phyloP scores from a whole-genome alignment of 1,284 basidiomycete genomes.

The Agaricales sp. region DNA sequence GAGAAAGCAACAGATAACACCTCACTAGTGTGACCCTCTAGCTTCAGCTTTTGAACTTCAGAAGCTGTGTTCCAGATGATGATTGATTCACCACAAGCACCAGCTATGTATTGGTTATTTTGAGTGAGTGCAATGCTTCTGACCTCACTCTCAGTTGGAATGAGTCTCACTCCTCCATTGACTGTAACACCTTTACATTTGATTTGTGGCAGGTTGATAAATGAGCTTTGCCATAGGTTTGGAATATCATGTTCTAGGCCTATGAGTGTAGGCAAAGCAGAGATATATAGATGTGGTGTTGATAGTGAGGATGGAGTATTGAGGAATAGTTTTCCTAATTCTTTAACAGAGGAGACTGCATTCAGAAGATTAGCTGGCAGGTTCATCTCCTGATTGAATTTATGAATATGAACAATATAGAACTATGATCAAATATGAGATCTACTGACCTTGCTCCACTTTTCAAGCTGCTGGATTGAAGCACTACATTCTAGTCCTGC shows the following conservation, averaged over 20 bases:
- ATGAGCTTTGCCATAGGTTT: neutral
- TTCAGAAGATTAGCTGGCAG: neutral
- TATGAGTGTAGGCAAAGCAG: neutral
- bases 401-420: too few species aligned
- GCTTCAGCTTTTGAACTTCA: neutral
- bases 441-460: neutral
- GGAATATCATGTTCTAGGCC: neutral
- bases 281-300: conserved; percentile 1
- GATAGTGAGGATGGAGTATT: neutral
- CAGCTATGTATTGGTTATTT: neutral
- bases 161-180: neutral
- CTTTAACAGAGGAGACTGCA: neutral
- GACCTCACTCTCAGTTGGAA: neutral
- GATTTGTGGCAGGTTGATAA: neutral
- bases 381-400: too few species aligned
- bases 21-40: conserved; percentile 2
- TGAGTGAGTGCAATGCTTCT: neutral
- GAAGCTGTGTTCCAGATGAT: neutral
- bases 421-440: neutral
- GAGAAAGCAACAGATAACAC: conserved; percentile 4
- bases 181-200: neutral
- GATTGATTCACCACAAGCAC: neutral
- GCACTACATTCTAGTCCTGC: neutral
- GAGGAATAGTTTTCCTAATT: neutral
- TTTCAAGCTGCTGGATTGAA: neutral